Evolutionary conservation across 768 basidiomycete genomes (phyloP), one percentile per base, ranked within the genome.

Genomic region (Pulveroboletus sp.): DNA sequence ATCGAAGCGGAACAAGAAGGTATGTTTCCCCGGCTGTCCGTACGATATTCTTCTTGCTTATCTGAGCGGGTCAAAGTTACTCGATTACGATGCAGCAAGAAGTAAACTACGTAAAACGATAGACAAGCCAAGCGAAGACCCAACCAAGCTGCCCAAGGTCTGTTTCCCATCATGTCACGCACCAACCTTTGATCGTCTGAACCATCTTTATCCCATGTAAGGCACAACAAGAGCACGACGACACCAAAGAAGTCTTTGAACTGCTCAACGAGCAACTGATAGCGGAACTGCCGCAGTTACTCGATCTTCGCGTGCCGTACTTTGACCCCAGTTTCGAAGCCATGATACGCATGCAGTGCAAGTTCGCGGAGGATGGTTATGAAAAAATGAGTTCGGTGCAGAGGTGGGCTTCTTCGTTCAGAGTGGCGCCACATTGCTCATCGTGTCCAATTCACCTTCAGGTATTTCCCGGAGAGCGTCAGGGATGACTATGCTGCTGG

Each of bases 271-370:
- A 89, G 36, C 93, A 97, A 60, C 82, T 98, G 61, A 86, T 95
- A 57, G 70, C 76, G 26, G 96, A 98, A 60, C 76, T 99, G 14
- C 96, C 96, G 0, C 84, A 94, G 58, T 73, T 99, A 37, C 80
- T 98, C 43, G 94, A 97, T 62, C 82, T 97, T 17, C 89, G 96
- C 35, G 89, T 99, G 24, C 96, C 96, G 0, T 99, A 91, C 76
- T 94, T 98, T 56, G 96, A 98, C 68, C 96, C 96, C 5, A 93
- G 89, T 58, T 98, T 98, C 66, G 96, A 98, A 71, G 91, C 95
- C 40, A 98, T 98, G 95, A 93, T 93, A 56, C 81, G 96, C 28
- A 90, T 96, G 83, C 96, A 99, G 64, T 82, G 89, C 63, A 93
- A 94, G 63, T 98, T 98, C 64, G 94, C 95, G 0, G 92, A 97